Evolutionary conservation across 495 filamentous ascomycete species (phyloP).

Genomic region (Podospora conica): DNA sequence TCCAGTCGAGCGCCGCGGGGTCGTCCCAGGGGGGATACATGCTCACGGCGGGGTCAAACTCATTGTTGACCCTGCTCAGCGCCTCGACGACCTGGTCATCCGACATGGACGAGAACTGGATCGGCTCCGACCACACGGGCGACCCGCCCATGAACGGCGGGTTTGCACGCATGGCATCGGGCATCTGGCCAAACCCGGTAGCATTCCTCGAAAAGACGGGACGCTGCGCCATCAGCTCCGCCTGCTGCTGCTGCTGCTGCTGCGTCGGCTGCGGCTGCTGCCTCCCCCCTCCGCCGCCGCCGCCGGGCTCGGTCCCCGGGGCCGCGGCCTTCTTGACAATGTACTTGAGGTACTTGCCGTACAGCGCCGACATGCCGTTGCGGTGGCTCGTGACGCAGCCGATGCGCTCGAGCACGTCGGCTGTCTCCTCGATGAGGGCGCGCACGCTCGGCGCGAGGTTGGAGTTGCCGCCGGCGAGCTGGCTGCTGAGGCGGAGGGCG

Average conservation of each 20-base stretch:
- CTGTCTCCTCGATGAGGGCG: slow-evolving; percentile 62
- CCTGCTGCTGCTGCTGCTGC: neutral
- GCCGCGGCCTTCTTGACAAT: slow-evolving; percentile 42
- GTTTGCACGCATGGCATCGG: slow-evolving; percentile 11
- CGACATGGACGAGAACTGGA: slow-evolving; percentile 64
- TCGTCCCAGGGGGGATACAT: slow-evolving; percentile 50
- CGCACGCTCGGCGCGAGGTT: slow-evolving; percentile 62
- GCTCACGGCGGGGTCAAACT: slow-evolving; percentile 46
- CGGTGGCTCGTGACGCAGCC: slow-evolving; percentile 57
- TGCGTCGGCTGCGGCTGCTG: neutral
- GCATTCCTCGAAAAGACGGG: neutral
- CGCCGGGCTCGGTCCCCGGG: neutral
- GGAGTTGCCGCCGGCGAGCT: slow-evolving; percentile 49
- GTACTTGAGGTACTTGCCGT: slow-evolving; percentile 56
- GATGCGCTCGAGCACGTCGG: slow-evolving; percentile 61
- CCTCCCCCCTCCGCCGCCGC: too few relatives aligned
- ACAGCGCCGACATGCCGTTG: slow-evolving; percentile 55
- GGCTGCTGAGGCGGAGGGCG: slow-evolving; percentile 56
- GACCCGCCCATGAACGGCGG: slow-evolving; percentile 18
- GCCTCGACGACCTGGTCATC: slow-evolving; percentile 59
- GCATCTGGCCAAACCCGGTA: slow-evolving; percentile 11
- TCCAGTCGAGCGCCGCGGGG: slow-evolving; percentile 52
- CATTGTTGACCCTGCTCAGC: slow-evolving; percentile 51
- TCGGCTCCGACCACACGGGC: slow-evolving; percentile 44
- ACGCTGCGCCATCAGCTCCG: slow-evolving; percentile 8